Base-by-base conservation (phyloP, 1,284 basidiomycete genomes). In the Blastosporella zonata region DNA sequence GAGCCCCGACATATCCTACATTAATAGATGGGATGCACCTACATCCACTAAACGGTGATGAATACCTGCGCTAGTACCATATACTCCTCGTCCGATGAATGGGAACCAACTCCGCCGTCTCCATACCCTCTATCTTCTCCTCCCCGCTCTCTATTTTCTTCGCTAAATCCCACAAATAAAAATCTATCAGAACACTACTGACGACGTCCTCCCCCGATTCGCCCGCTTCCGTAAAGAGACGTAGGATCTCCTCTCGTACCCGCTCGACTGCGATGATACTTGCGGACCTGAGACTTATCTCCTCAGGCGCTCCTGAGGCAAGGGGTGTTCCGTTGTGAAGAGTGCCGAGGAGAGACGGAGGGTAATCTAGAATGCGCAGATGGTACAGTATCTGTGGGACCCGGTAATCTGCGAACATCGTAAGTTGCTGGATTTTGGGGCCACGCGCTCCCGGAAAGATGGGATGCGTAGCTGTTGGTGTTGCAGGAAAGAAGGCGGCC, bases 351-450 rank as follows among this genome's bases (percentile, higher is more conserved):
- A 92, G 73, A 3, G 72, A 62, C 0, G 74, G 65, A 2, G 87
- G 80, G 65, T 92, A 92, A 0, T 71, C 64, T 41, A 92, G 71
- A 54, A 90, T 84, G 33, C 76, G 71, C 13, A 92, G 74, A 60
- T 90, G 88, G 65, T 91, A 85, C 22, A 92, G 68, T 50, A 92
- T 87, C 63, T 92, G 90, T 2, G 89, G 90, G 6, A 92, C 86
- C 36, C 89, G 81, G 64, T 92, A 92, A 68, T 92, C 90, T 3
- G 90, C 87, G 64, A 92, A 92, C 90, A 91, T 92, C 12, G 89
- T 90, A 8, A 92, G 73, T 42, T 82, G 69, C 42, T 77, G 71
- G 49, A 87, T 85, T 33, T 68, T 65, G 21, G 85, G 71, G 3
- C 84, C 85, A 13, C 60, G 59, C 9, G 58, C 43, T 10, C 72